A percentile compares a stretch with the other conserved stretches of the same genome.
Evolutionary conservation across 352 stramenopile genomes (phyloP).

Genomic region (Phytophthora europaea): DNA sequence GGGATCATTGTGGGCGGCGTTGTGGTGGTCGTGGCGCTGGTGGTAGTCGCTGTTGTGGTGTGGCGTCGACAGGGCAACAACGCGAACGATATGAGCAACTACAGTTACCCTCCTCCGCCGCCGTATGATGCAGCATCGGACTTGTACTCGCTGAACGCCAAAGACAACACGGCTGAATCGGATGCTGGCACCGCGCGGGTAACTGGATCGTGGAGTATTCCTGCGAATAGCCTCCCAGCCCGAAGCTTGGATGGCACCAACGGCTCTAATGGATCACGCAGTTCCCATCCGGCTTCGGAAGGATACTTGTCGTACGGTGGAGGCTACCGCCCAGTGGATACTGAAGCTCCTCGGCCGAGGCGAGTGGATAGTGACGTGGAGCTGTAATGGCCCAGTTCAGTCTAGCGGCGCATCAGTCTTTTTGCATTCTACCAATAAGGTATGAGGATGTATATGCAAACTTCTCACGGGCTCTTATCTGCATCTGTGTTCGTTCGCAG

Average conservation of each 20-base stretch:
- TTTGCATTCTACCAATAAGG: not conserved
- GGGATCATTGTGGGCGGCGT: slow-evolving; percentile 70
- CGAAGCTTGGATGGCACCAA: slow-evolving; percentile 53
- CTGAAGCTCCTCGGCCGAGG: slow-evolving; percentile 33
- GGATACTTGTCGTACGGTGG: slow-evolving; percentile 32
- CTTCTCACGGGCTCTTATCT: not conserved
- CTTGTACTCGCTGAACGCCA: slow-evolving; percentile 34
- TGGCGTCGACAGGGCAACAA: slow-evolving; percentile 42
- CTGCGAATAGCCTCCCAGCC: slow-evolving; percentile 33
- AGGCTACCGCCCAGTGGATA: slow-evolving; percentile 40
- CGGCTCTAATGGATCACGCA: slow-evolving; percentile 47
- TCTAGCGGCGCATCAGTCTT: not conserved
- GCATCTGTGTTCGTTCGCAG: too few species aligned
- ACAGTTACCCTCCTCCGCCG: slow-evolving; percentile 62
- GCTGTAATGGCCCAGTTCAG: slow-evolving; percentile 35
- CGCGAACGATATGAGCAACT: slow-evolving; percentile 37
- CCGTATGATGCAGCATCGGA: slow-evolving; percentile 57
- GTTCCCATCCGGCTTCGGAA: slow-evolving; percentile 33
- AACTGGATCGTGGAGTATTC: slow-evolving; percentile 34
- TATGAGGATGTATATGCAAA: not conserved
- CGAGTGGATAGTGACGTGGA: slow-evolving; percentile 76
- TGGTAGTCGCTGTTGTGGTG: slow-evolving; percentile 52
- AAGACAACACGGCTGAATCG: slow-evolving; percentile 29
- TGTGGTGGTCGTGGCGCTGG: slow-evolving; percentile 55
- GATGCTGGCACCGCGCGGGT: slow-evolving; percentile 24